These are phyloP conservation scores for Nakazawaea peltata DNA, from an alignment of 805 yeast genomes.

Conservation along the genomic window DNA sequence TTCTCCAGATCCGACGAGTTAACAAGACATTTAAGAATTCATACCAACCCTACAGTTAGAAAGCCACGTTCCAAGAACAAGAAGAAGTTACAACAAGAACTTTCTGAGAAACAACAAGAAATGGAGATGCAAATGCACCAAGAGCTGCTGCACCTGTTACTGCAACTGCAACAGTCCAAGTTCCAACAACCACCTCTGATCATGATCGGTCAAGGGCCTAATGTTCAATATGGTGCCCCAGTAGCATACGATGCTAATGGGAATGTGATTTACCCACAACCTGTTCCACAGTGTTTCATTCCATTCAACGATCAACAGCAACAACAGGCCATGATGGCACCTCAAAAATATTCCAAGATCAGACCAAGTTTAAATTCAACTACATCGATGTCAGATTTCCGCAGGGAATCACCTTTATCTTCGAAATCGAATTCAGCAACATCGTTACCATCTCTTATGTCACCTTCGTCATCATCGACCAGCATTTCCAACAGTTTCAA, in stretches of 20 bases:
- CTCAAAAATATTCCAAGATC: conserved; percentile 11
- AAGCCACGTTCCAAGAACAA: conserved; percentile 46
- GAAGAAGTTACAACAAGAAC: conserved; percentile 20
- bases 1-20: conserved; percentile 69
- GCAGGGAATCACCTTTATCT: conserved; percentile 12
- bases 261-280: conserved; percentile 12
- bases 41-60: conserved; percentile 60
- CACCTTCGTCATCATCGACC: conserved; percentile 17
- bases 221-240: conserved; percentile 8
- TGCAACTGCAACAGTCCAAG: neutral
- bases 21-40: conserved; percentile 67
- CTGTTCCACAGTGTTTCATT: conserved; percentile 8
- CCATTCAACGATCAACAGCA: conserved; percentile 3
- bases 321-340: neutral
- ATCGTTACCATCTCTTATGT: conserved; percentile 19
- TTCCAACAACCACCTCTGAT: conserved; percentile 8
- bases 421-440: conserved; percentile 24
- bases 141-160: neutral
- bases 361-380: too few species aligned
- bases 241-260: conserved; percentile 10
- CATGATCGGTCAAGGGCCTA: conserved; percentile 5
- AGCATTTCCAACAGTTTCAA: conserved; percentile 10
- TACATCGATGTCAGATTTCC: neutral
- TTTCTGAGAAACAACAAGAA: conserved; percentile 6
- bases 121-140: neutral